Evolutionary conservation across 2,329 filamentous ascomycete genomes (phyloP).

Genomic region (Penicillium sp.): DNA sequence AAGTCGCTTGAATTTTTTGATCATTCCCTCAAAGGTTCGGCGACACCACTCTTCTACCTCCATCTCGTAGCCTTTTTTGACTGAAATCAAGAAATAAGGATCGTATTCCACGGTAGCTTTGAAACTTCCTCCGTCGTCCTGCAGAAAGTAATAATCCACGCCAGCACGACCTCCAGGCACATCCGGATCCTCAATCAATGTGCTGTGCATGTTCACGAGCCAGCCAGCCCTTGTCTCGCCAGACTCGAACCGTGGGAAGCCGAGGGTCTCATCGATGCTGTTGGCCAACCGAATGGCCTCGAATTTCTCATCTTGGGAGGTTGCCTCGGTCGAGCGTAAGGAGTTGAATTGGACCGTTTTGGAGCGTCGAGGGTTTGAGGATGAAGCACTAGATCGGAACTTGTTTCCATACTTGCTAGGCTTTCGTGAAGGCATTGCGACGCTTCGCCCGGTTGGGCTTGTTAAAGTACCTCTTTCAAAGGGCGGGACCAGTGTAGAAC

Average conservation of each 20-base stretch:
- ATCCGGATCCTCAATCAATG: slow-evolving; percentile 78
- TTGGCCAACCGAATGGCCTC: slow-evolving; percentile 81
- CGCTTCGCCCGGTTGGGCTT: slow-evolving; percentile 26
- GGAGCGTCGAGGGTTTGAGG: slow-evolving; percentile 54
- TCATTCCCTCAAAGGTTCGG: slow-evolving; percentile 74
- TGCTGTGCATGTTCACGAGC: slow-evolving; percentile 94
- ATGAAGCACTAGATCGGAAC: slow-evolving; percentile 44
- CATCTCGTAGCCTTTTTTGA: slow-evolving; percentile 79
- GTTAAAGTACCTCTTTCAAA: slow-evolving; percentile 22
- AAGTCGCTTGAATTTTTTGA: slow-evolving; percentile 73
- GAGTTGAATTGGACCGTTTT: slow-evolving; percentile 79
- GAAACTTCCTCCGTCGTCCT: slow-evolving; percentile 83
- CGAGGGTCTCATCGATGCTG: slow-evolving; percentile 91
- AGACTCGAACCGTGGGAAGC: slow-evolving; percentile 86
- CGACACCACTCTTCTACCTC: slow-evolving; percentile 95
- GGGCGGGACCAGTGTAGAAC: slow-evolving; percentile 16
- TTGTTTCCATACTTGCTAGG: slow-evolving; percentile 66
- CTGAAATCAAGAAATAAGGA: slow-evolving; percentile 90
- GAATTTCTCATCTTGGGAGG: slow-evolving; percentile 87
- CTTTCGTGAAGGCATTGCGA: slow-evolving; percentile 49
- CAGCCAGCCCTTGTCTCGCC: slow-evolving; percentile 83
- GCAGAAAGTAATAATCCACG: slow-evolving; percentile 96
- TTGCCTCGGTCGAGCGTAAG: slow-evolving; percentile 73
- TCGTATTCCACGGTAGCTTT: slow-evolving; percentile 96
- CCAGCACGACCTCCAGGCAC: slow-evolving; percentile 80